These are phyloP conservation scores for Elongisporangium undulatum DNA, from an alignment of 352 stramenopile species.

Conservation along the genomic window DNA sequence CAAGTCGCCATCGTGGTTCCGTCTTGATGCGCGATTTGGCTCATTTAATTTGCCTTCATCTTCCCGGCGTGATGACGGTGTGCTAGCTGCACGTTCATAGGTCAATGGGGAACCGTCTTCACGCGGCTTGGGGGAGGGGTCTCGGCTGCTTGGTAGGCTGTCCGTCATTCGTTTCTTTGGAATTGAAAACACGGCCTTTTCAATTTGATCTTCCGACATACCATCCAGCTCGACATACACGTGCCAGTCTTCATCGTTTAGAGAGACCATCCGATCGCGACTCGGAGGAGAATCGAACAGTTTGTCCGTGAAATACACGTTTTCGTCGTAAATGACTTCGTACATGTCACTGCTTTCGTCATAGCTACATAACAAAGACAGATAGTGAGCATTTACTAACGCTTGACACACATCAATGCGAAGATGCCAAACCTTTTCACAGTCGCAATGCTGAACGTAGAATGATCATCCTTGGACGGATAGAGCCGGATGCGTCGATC, in stretches of 20 bases:
- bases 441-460: constrained; percentile 45
- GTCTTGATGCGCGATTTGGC: background rate
- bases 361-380: constrained; percentile 12
- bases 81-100: constrained; percentile 3
- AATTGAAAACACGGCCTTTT: constrained; percentile 72
- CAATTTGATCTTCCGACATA: constrained; percentile 48
- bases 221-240: constrained; percentile 55
- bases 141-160: constrained; percentile 19
- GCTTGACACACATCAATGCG: background rate
- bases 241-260: constrained; percentile 54
- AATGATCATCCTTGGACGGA: constrained; percentile 46
- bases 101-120: constrained; percentile 14
- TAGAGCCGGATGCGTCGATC: constrained; percentile 66
- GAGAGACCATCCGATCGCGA: constrained; percentile 15
- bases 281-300: constrained; percentile 6
- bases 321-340: constrained; percentile 30
- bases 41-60: constrained; percentile 16
- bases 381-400: background rate
- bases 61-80: constrained; percentile 12
- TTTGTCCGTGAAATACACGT: constrained; percentile 13
- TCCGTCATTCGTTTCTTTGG: constrained; percentile 49
- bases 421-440: constrained; percentile 31
- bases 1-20: constrained; percentile 28
- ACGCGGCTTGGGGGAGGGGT: constrained; percentile 28
- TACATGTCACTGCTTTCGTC: constrained; percentile 39